Percentiles rank a stretch among this genome's conserved stretches.
phyloP scores from a whole-genome alignment of 2,329 filamentous ascomycete genomes.

The Paracoccidioides lutzii region DNA sequence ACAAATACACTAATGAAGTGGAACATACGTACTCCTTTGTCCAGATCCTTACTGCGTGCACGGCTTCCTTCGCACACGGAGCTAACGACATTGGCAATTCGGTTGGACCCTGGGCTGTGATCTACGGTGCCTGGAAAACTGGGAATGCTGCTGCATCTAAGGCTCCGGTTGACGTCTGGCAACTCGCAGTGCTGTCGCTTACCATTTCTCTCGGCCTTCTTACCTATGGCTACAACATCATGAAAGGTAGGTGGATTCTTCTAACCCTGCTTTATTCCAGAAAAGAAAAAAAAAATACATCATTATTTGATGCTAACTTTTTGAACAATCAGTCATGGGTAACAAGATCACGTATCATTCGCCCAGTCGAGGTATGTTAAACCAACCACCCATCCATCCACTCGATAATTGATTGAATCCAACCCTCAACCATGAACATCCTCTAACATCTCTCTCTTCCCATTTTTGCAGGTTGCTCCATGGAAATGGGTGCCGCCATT shows the following conservation, averaged over 20 bases:
- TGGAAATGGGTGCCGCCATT: slow-evolving; percentile 69
- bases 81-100: slow-evolving; percentile 67
- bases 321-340: slow-evolving; percentile 52
- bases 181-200: slow-evolving; percentile 54
- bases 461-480: slow-evolving; percentile 41
- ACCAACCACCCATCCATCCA: too few species aligned
- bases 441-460: too few species aligned
- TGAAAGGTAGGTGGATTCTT: slow-evolving; percentile 50
- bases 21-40: slow-evolving; percentile 48
- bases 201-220: slow-evolving; percentile 55
- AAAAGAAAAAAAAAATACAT: too few species aligned
- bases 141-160: slow-evolving; percentile 49
- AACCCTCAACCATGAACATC: too few species aligned
- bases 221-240: slow-evolving; percentile 74
- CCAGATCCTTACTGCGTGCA: slow-evolving; percentile 41
- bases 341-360: slow-evolving; percentile 67
- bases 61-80: slow-evolving; percentile 47
- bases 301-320: slow-evolving; percentile 11
- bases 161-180: slow-evolving; percentile 59
- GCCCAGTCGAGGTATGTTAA: slow-evolving; percentile 32
- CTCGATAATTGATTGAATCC: too few species aligned
- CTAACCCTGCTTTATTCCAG: not conserved
- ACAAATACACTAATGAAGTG: slow-evolving; percentile 56
- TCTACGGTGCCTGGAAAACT: slow-evolving; percentile 55
- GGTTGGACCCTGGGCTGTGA: slow-evolving; percentile 56